Evolutionary conservation across 1,139 yeast genomes (phyloP).

Genomic region (Lodderomyces elongisporus): DNA sequence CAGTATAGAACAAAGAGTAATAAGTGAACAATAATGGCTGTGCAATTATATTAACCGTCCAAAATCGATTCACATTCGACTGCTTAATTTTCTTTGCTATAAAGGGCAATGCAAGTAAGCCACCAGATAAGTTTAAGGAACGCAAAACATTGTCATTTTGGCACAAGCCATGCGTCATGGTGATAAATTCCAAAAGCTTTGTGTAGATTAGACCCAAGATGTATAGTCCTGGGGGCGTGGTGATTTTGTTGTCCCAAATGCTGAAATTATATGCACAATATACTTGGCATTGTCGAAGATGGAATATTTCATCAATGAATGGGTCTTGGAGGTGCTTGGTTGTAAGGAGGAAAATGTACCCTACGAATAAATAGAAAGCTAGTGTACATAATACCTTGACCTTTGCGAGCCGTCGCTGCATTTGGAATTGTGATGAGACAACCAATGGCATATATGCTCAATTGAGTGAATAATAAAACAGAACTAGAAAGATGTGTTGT

Average conservation of each 20-base stretch:
- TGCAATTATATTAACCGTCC: slow-evolving; percentile 45
- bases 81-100: slow-evolving; percentile 22
- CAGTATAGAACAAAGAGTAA: slow-evolving; percentile 81
- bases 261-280: slow-evolving; percentile 59
- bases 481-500: too few relatives aligned
- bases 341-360: slow-evolving; percentile 15
- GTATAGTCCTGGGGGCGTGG: slow-evolving; percentile 96
- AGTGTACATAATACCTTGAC: slow-evolving; percentile 3
- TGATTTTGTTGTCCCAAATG: slow-evolving; percentile 83
- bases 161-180: slow-evolving; percentile 18
- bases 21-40: slow-evolving; percentile 73
- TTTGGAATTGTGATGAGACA: too few relatives aligned
- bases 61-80: slow-evolving; percentile 29
- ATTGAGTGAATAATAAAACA: too few relatives aligned
- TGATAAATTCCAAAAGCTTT: slow-evolving; percentile 20
- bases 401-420: too few relatives aligned
- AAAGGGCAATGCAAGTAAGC: slow-evolving; percentile 49
- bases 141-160: slow-evolving; percentile 45
- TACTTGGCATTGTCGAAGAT: slow-evolving; percentile 68
- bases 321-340: slow-evolving; percentile 30
- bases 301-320: slow-evolving; percentile 79
- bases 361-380: slow-evolving; percentile 15
- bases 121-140: slow-evolving; percentile 60
- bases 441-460: too few relatives aligned
- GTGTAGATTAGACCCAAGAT: slow-evolving; percentile 51